Conservation (phyloP, 805 yeast species). For the Lachancea cidri region DNA sequence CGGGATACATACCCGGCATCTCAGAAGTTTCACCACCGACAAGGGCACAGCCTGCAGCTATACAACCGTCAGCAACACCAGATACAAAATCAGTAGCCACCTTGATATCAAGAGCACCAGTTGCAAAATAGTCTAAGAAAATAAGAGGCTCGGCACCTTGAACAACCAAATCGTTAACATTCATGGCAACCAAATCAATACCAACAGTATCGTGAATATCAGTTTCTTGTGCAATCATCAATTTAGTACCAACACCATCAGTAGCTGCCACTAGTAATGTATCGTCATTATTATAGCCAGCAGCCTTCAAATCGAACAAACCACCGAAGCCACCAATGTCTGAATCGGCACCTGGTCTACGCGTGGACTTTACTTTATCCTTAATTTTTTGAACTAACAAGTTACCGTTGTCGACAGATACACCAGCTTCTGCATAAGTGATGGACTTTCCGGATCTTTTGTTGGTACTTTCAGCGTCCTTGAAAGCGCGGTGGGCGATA, state of each 20-base stretch:
- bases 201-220: constrained; percentile 96
- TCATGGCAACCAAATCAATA: constrained; percentile 98
- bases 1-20: constrained; percentile 98
- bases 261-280: constrained; percentile 94
- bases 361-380: constrained; percentile 83
- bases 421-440: constrained; percentile 95
- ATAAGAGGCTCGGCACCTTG: constrained; percentile 98
- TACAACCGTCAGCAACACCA: constrained; percentile 97
- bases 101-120: constrained; percentile 80
- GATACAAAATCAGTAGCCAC: constrained; percentile 84
- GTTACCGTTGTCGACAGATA: constrained; percentile 95
- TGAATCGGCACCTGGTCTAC: constrained; percentile 94
- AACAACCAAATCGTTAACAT: constrained; percentile 93
- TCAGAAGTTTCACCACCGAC: constrained; percentile 99
- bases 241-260: constrained; percentile 98
- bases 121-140: constrained; percentile 94
- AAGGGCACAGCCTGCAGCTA: constrained; percentile 90
- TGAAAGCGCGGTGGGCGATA: constrained; percentile 94
- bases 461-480: constrained; percentile 36
- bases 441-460: constrained; percentile 38
- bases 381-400: constrained; percentile 84
- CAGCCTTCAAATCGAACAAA: constrained; percentile 79
- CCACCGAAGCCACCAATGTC: constrained; percentile 99
- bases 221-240: constrained; percentile 87
- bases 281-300: constrained; percentile 73